Conservation (phyloP, 2,329 filamentous ascomycete species). For the Colletotrichum sublineola region DNA sequence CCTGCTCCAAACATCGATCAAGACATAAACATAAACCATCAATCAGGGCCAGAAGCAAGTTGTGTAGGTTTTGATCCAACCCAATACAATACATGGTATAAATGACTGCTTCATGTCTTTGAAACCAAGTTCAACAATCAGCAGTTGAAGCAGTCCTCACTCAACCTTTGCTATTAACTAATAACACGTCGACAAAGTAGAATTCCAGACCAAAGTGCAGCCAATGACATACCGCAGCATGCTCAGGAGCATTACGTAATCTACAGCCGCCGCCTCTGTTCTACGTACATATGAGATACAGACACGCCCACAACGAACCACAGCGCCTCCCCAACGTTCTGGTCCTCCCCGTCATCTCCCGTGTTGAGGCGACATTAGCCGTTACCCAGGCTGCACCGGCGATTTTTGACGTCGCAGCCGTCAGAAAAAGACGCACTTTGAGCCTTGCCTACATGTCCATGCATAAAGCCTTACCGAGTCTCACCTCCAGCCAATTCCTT, state of each 20-base stretch:
- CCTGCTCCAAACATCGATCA: not conserved
- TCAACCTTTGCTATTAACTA: not conserved
- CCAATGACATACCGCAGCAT: not conserved
- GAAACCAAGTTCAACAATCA: not conserved
- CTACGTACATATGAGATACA: not conserved
- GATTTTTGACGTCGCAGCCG: not conserved
- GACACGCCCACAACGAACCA: not conserved
- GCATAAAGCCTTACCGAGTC: not conserved
- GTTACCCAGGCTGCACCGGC: not conserved
- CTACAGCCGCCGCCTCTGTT: not conserved
- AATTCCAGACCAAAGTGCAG: not conserved
- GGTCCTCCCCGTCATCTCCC: slow-evolving; percentile 40
- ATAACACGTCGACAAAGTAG: not conserved
- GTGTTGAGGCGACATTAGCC: slow-evolving; percentile 43
- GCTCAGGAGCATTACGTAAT: not conserved
- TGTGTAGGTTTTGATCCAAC: no score
- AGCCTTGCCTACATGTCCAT: not conserved
- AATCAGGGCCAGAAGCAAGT: no score
- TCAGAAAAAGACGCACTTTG: not conserved
- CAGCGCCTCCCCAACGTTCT: slow-evolving; percentile 25
- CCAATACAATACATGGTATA: not conserved
- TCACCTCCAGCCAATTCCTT: not conserved
- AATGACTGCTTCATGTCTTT: not conserved
- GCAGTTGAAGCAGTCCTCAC: no score
- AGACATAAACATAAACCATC: no score